A percentile compares a stretch with the other conserved stretches of the same genome.
Evolutionary conservation across 169 alveolate genomes (phyloP).

Genomic region (Plasmodium gonderi): DNA sequence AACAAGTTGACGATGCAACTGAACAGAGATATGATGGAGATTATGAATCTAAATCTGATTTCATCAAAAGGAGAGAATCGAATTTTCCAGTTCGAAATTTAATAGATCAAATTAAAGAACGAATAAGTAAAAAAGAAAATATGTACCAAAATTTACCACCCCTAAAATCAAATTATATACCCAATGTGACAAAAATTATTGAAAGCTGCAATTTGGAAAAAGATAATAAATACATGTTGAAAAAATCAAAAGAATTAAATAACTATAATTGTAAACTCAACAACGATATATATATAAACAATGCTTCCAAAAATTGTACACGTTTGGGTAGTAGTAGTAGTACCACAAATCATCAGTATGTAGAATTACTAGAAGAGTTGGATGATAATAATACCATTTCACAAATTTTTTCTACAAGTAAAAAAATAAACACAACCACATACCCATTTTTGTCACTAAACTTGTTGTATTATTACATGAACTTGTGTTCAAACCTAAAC

Average conservation of each 20-base stretch:
- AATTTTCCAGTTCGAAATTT: background rate
- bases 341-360: constrained; percentile 37
- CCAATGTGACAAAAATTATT: constrained; percentile 51
- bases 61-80: background rate
- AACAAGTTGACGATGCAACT: too few species aligned
- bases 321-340: constrained; percentile 25
- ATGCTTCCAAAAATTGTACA: constrained; percentile 57
- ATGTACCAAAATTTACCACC: constrained; percentile 18
- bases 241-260: constrained; percentile 66
- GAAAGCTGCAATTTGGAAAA: constrained; percentile 57
- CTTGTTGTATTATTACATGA: constrained; percentile 69
- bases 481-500: constrained; percentile 5
- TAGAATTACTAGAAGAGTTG: constrained; percentile 71
- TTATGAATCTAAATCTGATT: too few species aligned
- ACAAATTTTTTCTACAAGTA: background rate
- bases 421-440: background rate
- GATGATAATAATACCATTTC: constrained; percentile 55
- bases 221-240: constrained; percentile 47
- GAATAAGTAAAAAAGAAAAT: background rate
- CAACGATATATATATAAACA: constrained; percentile 72
- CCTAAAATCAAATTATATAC: constrained; percentile 39
- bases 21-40: too few species aligned
- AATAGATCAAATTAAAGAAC: background rate
- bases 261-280: constrained; percentile 60
- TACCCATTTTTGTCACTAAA: constrained; percentile 46